Conservation (phyloP, 106 monocot genomes). For the Triglochin maritima region DNA sequence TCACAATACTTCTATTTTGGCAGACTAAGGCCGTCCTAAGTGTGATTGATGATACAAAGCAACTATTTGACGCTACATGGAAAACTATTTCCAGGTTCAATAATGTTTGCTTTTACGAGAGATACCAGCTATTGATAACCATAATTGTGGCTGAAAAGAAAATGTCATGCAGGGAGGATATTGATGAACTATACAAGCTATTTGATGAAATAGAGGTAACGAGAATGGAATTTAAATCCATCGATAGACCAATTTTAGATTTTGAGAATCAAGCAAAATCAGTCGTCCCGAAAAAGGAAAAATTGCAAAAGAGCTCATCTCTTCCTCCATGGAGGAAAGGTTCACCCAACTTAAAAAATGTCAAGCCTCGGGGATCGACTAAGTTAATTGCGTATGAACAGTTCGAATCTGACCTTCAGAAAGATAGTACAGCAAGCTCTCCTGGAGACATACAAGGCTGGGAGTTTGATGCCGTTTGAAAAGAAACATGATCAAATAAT, state of each 20-base stretch:
- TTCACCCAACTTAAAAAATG: constrained; percentile 20
- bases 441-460: constrained; percentile 62
- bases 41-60: constrained; percentile 64
- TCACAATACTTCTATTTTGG: not conserved
- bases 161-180: constrained; percentile 40
- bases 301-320: constrained; percentile 6
- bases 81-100: constrained; percentile 36
- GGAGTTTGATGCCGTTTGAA: constrained; percentile 77
- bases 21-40: constrained; percentile 69
- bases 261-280: constrained; percentile 44
- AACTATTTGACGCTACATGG: constrained; percentile 34
- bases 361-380: constrained; percentile 2
- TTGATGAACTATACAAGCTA: constrained; percentile 41
- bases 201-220: constrained; percentile 56
- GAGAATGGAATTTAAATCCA: constrained; percentile 49
- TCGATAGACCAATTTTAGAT: constrained; percentile 46
- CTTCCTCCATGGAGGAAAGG: not conserved
- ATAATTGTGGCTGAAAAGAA: not conserved
- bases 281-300: constrained; percentile 12
- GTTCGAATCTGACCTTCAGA: constrained; percentile 57
- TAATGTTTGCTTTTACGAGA: not conserved
- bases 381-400: constrained; percentile 12
- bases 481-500: not conserved
- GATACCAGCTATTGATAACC: not conserved
- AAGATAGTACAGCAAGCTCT: constrained; percentile 22